These are phyloP conservation scores for Penicillium sp. DNA, from an alignment of 2,329 filamentous ascomycete genomes.

Conservation along the genomic window DNA sequence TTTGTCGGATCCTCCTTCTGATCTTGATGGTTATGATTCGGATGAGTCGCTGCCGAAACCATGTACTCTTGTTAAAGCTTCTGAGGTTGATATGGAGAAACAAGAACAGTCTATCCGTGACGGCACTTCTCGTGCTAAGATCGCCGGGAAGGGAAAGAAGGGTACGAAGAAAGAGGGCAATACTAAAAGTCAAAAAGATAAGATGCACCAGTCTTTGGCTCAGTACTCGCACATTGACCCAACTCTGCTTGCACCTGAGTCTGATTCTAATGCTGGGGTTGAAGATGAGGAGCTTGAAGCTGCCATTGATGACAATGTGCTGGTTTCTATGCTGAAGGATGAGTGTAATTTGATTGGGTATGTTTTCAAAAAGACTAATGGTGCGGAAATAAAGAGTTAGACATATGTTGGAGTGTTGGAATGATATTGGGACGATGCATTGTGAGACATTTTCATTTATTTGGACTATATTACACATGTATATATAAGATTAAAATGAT, in stretches of 20 bases:
- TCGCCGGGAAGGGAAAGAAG: slow-evolving; percentile 2
- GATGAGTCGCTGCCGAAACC: slow-evolving; percentile 29
- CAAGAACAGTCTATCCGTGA: slow-evolving; percentile 33
- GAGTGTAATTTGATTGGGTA: slow-evolving; percentile 40
- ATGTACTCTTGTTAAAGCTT: slow-evolving; percentile 39
- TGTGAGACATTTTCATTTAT: background rate
- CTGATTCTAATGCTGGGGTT: slow-evolving; percentile 1
- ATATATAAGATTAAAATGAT: background rate
- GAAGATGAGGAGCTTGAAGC: slow-evolving; percentile 20
- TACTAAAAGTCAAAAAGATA: slow-evolving; percentile 28
- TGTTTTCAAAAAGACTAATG: slow-evolving; percentile 40
- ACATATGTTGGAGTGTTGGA: too few species aligned
- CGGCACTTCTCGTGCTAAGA: slow-evolving; percentile 9
- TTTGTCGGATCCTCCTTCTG: background rate
- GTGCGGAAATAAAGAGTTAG: slow-evolving; percentile 19
- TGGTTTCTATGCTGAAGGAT: slow-evolving; percentile 37
- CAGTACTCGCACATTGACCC: slow-evolving; percentile 46
- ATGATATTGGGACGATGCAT: background rate
- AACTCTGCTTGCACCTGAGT: slow-evolving; percentile 20
- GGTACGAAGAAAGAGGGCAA: slow-evolving; percentile 5
- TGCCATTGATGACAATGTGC: slow-evolving; percentile 34
- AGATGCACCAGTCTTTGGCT: slow-evolving; percentile 44
- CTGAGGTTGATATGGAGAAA: slow-evolving; percentile 37
- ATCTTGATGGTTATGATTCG: slow-evolving; percentile 13
- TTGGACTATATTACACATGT: background rate